These are phyloP conservation scores for Dissoconium aciculare DNA, from an alignment of 2,329 filamentous ascomycete species.

Conservation along the genomic window DNA sequence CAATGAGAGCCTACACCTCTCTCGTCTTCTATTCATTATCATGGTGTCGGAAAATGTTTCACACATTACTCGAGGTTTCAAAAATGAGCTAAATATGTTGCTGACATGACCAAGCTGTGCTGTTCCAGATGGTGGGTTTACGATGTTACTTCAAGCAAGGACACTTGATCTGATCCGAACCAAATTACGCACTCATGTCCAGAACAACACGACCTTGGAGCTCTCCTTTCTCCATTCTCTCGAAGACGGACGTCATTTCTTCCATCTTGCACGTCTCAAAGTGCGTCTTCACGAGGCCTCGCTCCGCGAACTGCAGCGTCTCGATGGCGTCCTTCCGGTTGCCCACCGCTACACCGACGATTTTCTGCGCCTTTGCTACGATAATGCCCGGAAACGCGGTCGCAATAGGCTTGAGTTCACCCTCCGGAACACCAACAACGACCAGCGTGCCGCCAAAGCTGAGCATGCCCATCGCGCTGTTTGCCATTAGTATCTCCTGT, in stretches of 20 bases:
- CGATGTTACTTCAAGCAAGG: no score
- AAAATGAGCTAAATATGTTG: no score
- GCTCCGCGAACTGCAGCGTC: slow-evolving; percentile 31
- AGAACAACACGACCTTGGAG: slow-evolving; percentile 35
- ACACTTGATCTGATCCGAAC: no score
- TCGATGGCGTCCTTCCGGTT: slow-evolving; percentile 35
- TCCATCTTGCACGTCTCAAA: slow-evolving; percentile 34
- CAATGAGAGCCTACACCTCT: no score
- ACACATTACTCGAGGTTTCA: no score
- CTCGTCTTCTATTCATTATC: no score
- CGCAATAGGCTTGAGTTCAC: slow-evolving; percentile 30
- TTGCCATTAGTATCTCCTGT: no score
- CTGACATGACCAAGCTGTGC: no score
- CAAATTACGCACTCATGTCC: slow-evolving; percentile 25
- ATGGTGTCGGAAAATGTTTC: no score
- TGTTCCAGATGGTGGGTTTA: no score
- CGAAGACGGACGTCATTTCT: slow-evolving; percentile 31
- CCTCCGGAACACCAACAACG: slow-evolving; percentile 35
- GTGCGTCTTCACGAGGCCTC: slow-evolving; percentile 35
- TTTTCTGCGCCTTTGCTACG: slow-evolving; percentile 28
- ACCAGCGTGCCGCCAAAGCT: slow-evolving; percentile 33
- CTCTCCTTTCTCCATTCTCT: slow-evolving; percentile 33
- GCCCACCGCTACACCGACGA: slow-evolving; percentile 34
- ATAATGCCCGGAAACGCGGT: slow-evolving; percentile 28
- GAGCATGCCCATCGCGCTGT: slow-evolving; percentile 25